Percentiles rank a stretch among this genome's conserved stretches.
Evolutionary conservation across 2,329 filamentous ascomycete genomes (phyloP).

Genomic region (Thielaviopsis musarum): DNA sequence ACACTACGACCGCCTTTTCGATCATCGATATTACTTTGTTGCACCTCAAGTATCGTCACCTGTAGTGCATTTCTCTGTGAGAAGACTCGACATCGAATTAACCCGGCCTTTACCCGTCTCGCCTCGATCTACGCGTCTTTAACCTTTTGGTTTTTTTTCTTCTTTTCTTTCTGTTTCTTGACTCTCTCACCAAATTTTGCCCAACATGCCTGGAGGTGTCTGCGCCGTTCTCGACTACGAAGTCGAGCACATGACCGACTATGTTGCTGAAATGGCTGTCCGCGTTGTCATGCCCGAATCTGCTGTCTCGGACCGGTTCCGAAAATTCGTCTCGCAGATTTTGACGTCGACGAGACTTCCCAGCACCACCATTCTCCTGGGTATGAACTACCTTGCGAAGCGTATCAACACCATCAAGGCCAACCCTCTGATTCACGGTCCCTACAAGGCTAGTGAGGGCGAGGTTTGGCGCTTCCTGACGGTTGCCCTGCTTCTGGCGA

Average conservation of each 20-base stretch:
- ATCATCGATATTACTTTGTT: not conserved
- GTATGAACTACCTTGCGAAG: conserved; percentile 76
- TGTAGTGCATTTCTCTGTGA: conserved; percentile 5
- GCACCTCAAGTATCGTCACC: not conserved
- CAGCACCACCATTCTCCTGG: conserved; percentile 78
- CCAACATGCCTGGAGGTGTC: conserved; percentile 61
- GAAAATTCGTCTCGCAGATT: conserved; percentile 84
- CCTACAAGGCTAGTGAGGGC: conserved; percentile 43
- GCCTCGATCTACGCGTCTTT: not conserved
- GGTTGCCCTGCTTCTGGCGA: conserved; percentile 67
- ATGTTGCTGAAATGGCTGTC: conserved; percentile 75
- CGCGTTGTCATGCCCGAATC: conserved; percentile 37
- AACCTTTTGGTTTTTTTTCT: not conserved
- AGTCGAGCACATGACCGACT: conserved; percentile 90
- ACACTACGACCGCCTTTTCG: not conserved
- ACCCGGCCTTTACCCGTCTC: not conserved
- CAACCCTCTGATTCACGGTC: conserved; percentile 21
- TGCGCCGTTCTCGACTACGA: conserved; percentile 92
- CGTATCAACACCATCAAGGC: conserved; percentile 58
- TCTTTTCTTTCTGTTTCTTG: not conserved
- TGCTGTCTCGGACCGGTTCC: conserved; percentile 52
- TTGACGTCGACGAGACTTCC: conserved; percentile 79
- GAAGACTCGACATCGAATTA: conserved; percentile 1
- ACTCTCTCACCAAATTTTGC: conserved; percentile 15
- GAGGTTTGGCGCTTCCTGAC: conserved; percentile 81